Percentiles rank a stretch among this genome's conserved stretches.
phyloP scores from a whole-genome alignment of 108 stramenopile genomes.

The Asterionellopsis glacialis region DNA sequence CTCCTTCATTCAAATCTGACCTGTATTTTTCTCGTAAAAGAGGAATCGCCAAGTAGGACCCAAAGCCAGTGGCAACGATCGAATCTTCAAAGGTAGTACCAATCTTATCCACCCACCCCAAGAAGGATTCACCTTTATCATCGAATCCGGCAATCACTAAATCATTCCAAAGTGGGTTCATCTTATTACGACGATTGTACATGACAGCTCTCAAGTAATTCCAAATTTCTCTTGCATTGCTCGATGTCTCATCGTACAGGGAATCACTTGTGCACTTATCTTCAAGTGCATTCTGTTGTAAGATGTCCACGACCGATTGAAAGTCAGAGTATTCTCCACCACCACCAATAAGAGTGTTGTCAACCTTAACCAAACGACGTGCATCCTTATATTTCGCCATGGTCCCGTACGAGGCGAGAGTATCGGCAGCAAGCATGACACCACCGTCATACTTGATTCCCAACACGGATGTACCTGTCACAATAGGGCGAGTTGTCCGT shows the following conservation, averaged over 20 bases:
- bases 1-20: conserved; percentile 85
- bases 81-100: conserved; percentile 96
- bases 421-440: conserved; percentile 97
- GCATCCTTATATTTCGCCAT: conserved; percentile 95
- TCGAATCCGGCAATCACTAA: conserved; percentile 86
- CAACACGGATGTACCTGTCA: conserved; percentile 96
- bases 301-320: conserved; percentile 73
- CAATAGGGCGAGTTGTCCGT: conserved; percentile 89
- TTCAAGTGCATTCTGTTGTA: conserved; percentile 74
- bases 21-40: conserved; percentile 91
- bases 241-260: conserved; percentile 57
- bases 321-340: conserved; percentile 96
- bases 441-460: conserved; percentile 92
- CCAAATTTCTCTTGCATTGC: conserved; percentile 69
- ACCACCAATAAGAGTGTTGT: conserved; percentile 81
- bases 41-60: conserved; percentile 92
- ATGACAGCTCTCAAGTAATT: conserved; percentile 91
- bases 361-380: conserved; percentile 65
- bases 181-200: conserved; percentile 92
- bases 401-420: conserved; percentile 89
- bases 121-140: conserved; percentile 55
- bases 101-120: conserved; percentile 94
- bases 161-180: conserved; percentile 99
- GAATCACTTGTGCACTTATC: conserved; percentile 56
- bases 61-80: conserved; percentile 96